Base-by-base conservation (phyloP, 257 asterid genomes). In the Asclepias syriaca region DNA sequence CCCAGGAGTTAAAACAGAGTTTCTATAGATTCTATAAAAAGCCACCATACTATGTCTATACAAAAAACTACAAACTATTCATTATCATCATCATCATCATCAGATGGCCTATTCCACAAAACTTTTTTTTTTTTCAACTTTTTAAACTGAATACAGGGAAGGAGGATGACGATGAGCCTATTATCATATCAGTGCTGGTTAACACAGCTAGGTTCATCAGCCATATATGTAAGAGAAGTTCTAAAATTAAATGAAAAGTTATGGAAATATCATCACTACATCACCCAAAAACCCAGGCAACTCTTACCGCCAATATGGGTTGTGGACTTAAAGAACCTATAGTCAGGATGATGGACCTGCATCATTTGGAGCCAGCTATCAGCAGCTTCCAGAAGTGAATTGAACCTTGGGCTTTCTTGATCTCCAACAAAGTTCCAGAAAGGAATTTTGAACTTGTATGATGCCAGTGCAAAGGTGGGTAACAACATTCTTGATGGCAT, bases 261-360 rank as follows among this genome's bases (percentile, higher is more conserved):
- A 37, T 7, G 16, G 27, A 4, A 15, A 39, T 63, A 16, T 12
- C 48, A 16, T 12, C 48, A 40, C 10, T 4, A 29, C 46, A 46
- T 66, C 51, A 24, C 49, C 43, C 56, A 24, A 16, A 16, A 54
- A 22, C 0, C 37, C 69, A 49, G 24, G 40, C 49, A 32, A n/a
- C 64, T 21, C 8, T 61, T 2, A 14, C 59, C 58, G 18, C 60
- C 64, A 32, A 19, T n/a, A 72, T 8, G 68, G 68, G 29, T 39
- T 39, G 15, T 85, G 96, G 96, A 74, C 70, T 65, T 75, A 65
- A 91, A 93, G 63, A 88, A 89, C 75, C 74, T 83, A 80, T 83
- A 89, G 76, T 91, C 97, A 6, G 94, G 96, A 77, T 89, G 96
- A 57, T 83, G 76, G 53, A 88, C 95, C 67, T 89, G 90, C 86